Base-by-base conservation (phyloP, 2,329 filamentous ascomycete species). In the Trichoderma atroviride region DNA sequence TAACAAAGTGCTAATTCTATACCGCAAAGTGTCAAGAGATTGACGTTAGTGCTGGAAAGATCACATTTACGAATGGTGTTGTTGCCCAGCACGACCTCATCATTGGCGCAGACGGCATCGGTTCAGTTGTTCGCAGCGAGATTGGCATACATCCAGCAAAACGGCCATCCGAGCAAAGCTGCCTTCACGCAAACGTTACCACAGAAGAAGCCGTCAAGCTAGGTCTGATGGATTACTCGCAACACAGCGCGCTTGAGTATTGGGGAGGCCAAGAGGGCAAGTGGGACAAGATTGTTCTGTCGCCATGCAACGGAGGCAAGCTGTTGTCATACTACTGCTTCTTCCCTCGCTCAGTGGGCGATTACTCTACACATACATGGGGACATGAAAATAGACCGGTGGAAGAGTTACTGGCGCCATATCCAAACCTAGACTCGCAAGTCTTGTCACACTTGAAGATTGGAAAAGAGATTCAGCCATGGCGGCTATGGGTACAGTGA, bases 261-360 rank as follows among this genome's bases (percentile, higher is more conserved):
- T 92, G 89, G 89, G 90, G 90, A 31, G 90, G 90, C 1, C 85
- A 88, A 64, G 86, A 89, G 66, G 81, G 79, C 68, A 88, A 87
- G 74, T 87, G 82, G 83, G 87, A 91, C 78, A 92, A 92, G 82
- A 91, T 92, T 69, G 89, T 92, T 5, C 81, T 92, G 2, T 91
- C 88, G 0, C 88, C 89, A 5, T 92, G 90, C 79, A 89, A 91
- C 74, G 86, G 85, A 27, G 89, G 89, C 65, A 86, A 86, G 70
- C 79, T 91, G 3, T 81, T 91, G 3, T 90, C 88, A 0, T 92
- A 90, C 79, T 92, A 92, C 79, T 91, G 88, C 79, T 91, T 91
- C 82, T 91, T 90, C 76, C 85, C 88, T 0, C 83, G 76, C 59
- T 73, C 72, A 11, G 78, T 84, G 70, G 87, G 87, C 7, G 88